Evolutionary conservation across 108 stramenopile genomes (phyloP).

Genomic region (Cylindrotheca fusiformis): DNA sequence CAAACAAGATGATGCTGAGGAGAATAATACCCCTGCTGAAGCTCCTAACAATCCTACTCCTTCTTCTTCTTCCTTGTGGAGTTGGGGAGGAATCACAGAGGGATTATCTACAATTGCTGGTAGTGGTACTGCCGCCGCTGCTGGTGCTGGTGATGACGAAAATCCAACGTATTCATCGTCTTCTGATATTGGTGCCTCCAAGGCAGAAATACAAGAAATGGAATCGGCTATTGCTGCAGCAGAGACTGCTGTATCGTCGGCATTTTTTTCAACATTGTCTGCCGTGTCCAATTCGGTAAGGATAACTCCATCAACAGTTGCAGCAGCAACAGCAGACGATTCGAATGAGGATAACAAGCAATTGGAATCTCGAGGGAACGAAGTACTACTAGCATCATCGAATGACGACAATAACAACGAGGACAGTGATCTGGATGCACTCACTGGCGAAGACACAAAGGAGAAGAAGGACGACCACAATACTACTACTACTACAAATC

Average conservation of each 20-base stretch:
- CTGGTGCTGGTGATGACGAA: neutral
- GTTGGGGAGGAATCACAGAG: neutral
- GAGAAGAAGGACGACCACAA: neutral
- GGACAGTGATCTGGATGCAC: too few species aligned
- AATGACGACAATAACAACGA: neutral
- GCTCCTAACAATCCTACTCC: neutral
- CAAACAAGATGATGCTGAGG: too few species aligned
- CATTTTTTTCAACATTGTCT: neutral
- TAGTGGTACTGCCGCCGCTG: neutral
- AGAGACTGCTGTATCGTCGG: neutral
- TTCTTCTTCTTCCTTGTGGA: neutral
- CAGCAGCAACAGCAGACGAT: too few species aligned
- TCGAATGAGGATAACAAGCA: neutral
- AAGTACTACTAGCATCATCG: neutral
- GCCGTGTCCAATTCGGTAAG: neutral
- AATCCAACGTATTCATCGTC: too few species aligned
- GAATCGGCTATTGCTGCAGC: constrained; percentile 1
- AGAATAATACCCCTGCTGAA: neutral
- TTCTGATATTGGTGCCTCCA: neutral
- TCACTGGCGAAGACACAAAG: neutral
- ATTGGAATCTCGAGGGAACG: neutral
- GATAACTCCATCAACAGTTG: neutral
- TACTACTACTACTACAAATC: neutral
- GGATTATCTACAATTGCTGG: neutral
- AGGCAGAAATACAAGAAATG: constrained; percentile 2